These are phyloP conservation scores for Aureobasidium sp. DNA, from an alignment of 2,329 filamentous ascomycete genomes.

Conservation along the genomic window DNA sequence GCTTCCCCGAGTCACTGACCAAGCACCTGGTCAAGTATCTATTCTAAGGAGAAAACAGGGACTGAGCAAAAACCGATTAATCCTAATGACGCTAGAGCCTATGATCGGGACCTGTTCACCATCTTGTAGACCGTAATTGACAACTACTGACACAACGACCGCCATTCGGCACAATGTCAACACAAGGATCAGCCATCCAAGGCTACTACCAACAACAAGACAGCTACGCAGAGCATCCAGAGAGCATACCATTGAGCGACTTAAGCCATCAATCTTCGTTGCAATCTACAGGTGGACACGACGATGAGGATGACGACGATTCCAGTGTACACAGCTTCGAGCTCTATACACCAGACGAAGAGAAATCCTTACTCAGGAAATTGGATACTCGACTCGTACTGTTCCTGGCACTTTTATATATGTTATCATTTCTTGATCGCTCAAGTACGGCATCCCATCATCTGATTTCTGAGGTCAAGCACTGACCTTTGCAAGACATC, in stretches of 20 bases:
- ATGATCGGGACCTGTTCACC: too few relatives aligned
- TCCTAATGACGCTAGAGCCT: too few relatives aligned
- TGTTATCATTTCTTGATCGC: conserved; percentile 78
- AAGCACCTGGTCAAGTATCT: not conserved
- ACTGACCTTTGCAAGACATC: conserved; percentile 17
- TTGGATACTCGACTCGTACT: conserved; percentile 71
- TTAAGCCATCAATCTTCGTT: not conserved
- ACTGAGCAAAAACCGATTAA: not conserved
- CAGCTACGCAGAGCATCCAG: not conserved
- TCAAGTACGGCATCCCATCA: conserved; percentile 54
- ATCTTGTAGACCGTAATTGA: not conserved
- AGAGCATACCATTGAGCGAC: not conserved
- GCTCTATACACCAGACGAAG: conserved; percentile 61
- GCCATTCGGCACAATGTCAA: not conserved
- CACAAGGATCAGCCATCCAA: not conserved
- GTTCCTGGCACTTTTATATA: conserved; percentile 75
- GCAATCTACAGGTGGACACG: not conserved
- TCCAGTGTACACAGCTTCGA: conserved; percentile 20
- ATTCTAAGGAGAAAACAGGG: not conserved
- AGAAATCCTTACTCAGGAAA: conserved; percentile 59
- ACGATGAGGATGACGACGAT: not conserved
- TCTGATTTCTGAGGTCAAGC: not conserved
- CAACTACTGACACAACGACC: not conserved
- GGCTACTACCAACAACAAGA: not conserved
- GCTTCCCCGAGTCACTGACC: not conserved